Conservation (phyloP, 1,284 basidiomycete species). For the Butyriboletus appendiculatus region DNA sequence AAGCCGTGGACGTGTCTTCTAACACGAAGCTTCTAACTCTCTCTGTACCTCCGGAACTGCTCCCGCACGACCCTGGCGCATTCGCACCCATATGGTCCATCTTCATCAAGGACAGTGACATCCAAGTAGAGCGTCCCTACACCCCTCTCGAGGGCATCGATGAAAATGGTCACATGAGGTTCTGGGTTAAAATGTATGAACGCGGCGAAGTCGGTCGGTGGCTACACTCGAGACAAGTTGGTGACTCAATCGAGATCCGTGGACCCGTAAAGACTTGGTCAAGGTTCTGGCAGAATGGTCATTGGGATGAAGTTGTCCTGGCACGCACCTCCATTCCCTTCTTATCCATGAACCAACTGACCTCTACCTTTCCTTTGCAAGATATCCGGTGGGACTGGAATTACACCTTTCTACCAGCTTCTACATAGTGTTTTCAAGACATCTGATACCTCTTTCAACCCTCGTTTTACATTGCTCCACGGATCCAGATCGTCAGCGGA, state of each 20-base stretch:
- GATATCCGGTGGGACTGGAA: constrained; percentile 84
- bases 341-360: neutral
- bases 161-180: constrained; percentile 57
- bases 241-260: constrained; percentile 73
- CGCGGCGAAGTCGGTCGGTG: constrained; percentile 82
- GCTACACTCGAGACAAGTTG: constrained; percentile 69
- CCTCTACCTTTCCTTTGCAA: constrained; percentile 30
- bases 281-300: constrained; percentile 51
- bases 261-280: constrained; percentile 75
- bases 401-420: constrained; percentile 79
- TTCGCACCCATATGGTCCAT: constrained; percentile 69
- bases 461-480: constrained; percentile 72
- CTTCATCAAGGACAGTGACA: constrained; percentile 83
- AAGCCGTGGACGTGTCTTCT: constrained; percentile 50
- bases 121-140: constrained; percentile 87
- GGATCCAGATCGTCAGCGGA: constrained; percentile 59
- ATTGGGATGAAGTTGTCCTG: constrained; percentile 80
- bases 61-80: constrained; percentile 25
- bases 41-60: constrained; percentile 47
- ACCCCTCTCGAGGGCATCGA: constrained; percentile 76
- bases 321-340: constrained; percentile 41
- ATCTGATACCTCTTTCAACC: constrained; percentile 31
- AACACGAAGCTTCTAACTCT: constrained; percentile 66
- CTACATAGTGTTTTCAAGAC: constrained; percentile 45
- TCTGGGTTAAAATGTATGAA: constrained; percentile 80